These are phyloP conservation scores for Suhomyces guaymorum DNA, from an alignment of 1,139 yeast genomes.

Conservation along the genomic window DNA sequence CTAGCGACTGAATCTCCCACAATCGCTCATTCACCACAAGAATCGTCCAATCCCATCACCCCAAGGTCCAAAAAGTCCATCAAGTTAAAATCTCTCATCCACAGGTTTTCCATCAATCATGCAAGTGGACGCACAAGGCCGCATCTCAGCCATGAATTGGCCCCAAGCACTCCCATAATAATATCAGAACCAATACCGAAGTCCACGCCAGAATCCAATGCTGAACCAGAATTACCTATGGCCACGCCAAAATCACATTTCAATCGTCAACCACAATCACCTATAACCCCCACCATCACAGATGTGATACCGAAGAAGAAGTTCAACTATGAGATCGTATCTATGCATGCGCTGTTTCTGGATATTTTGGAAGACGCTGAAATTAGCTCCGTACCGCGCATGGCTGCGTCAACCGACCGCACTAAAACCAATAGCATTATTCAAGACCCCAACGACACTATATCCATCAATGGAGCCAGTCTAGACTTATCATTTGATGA, in stretches of 20 bases:
- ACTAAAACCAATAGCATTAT: not conserved
- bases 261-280: not conserved
- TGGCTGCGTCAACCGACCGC: not conserved
- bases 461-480: not conserved
- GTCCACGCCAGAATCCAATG: not conserved
- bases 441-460: constrained; percentile 1
- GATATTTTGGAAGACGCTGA: constrained; percentile 1
- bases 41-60: no score
- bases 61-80: constrained; percentile 6
- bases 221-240: not conserved
- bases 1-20: not conserved
- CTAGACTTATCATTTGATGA: constrained; percentile 18
- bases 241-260: not conserved
- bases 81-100: constrained; percentile 5
- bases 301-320: not conserved
- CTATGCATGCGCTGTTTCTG: constrained; percentile 10
- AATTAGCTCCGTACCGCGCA: not conserved
- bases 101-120: constrained; percentile 2
- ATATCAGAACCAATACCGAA: constrained; percentile 4
- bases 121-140: no score
- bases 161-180: constrained; percentile 2
- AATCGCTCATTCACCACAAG: no score
- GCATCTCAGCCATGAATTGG: no score
- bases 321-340: constrained; percentile 5
- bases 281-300: not conserved